Evolutionary conservation across 2,329 filamentous ascomycete species (phyloP).

Genomic region (Coniella vitis): DNA sequence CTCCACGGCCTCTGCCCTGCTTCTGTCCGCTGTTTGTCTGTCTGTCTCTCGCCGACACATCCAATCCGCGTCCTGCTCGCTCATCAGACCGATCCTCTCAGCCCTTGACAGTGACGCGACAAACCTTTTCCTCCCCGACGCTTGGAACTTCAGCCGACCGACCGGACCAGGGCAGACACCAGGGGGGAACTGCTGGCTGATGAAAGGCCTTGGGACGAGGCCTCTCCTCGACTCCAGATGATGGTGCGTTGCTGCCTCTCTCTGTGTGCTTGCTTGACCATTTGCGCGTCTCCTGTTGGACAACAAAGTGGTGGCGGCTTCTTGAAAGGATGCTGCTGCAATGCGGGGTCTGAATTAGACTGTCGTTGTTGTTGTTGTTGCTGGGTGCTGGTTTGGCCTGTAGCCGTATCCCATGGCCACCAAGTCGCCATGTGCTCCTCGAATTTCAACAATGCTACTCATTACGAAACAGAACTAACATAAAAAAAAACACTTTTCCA

Average conservation of each 20-base stretch:
- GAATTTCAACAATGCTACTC: too few species aligned
- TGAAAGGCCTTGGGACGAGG: constrained; percentile 26
- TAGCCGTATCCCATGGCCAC: neutral
- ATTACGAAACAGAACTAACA: constrained; percentile 13
- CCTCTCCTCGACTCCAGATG: constrained; percentile 35
- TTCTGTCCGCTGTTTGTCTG: neutral
- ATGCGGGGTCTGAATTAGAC: neutral
- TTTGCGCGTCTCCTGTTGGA: neutral
- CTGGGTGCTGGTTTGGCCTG: neutral
- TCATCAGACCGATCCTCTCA: constrained; percentile 8
- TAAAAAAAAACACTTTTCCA: constrained; percentile 22
- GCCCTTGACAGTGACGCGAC: constrained; percentile 11
- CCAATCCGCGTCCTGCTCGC: neutral
- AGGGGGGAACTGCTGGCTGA: constrained; percentile 24
- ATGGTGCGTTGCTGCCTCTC: constrained; percentile 39
- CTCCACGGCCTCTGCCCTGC: neutral
- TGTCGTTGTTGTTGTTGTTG: neutral
- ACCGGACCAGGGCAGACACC: constrained; percentile 13
- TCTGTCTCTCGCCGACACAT: constrained; percentile 7
- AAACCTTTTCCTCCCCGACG: neutral
- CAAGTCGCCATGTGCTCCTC: too few species aligned
- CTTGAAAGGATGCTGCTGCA: neutral
- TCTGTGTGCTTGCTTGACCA: neutral
- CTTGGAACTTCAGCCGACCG: constrained; percentile 4
- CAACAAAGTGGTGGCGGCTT: neutral